These are phyloP conservation scores for Bipolaris sorokiniana DNA, from an alignment of 2,329 filamentous ascomycete genomes.

Conservation along the genomic window DNA sequence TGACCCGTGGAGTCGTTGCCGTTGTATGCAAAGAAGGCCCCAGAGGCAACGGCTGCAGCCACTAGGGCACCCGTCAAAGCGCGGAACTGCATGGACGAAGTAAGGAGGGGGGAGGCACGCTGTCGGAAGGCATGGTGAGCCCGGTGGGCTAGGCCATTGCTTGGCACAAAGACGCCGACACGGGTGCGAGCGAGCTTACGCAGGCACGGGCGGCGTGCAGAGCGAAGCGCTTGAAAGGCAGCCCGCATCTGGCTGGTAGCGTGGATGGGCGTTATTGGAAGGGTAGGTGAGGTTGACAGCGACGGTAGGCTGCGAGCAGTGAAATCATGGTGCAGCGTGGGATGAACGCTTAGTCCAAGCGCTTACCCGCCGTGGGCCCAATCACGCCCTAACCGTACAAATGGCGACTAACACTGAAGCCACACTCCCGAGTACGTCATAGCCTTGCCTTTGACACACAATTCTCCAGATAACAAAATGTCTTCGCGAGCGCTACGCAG, in stretches of 20 bases:
- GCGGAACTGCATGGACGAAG: conserved; percentile 77
- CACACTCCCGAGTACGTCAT: conserved; percentile 27
- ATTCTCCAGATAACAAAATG: conserved; percentile 48
- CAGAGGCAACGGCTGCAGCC: conserved; percentile 72
- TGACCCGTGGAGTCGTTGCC: conserved; percentile 40
- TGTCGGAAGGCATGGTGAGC: conserved; percentile 50
- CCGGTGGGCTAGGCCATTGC: conserved; percentile 57
- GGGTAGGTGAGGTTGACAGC: conserved; percentile 13
- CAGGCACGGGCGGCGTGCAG: conserved; percentile 68
- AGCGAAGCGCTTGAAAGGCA: conserved; percentile 70
- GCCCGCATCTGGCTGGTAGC: conserved; percentile 67
- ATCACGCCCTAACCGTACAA: conserved; percentile 19
- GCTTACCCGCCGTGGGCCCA: conserved; percentile 11
- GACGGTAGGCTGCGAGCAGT: conserved; percentile 11
- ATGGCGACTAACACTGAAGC: conserved; percentile 14
- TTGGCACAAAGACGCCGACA: conserved; percentile 41
- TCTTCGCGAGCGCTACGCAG: conserved; percentile 70
- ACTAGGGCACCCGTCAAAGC: conserved; percentile 70
- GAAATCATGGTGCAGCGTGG: conserved; percentile 15
- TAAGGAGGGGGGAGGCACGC: conserved; percentile 56
- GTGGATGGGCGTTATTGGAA: conserved; percentile 14
- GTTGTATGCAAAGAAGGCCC: conserved; percentile 77
- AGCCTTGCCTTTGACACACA: conserved; percentile 15
- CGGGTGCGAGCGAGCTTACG: conserved; percentile 64
- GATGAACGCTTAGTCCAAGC: conserved; percentile 16